A percentile compares a stretch with the other conserved stretches of the same genome.
phyloP scores from a whole-genome alignment of 768 basidiomycete species.

The Lactifluus pinguis region DNA sequence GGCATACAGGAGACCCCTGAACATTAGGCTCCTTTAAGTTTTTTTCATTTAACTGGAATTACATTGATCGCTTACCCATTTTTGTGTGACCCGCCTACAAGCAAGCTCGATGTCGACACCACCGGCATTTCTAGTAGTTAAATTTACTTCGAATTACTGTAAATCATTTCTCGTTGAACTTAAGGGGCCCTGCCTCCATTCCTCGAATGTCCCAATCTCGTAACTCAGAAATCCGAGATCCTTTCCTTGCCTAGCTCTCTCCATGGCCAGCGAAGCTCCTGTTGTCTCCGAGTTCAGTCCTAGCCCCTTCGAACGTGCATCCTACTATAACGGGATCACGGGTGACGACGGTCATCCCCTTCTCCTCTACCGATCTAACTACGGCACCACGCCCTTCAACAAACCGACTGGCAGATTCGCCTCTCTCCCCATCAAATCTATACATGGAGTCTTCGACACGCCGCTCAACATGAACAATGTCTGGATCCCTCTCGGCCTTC shows the following conservation, averaged over 20 bases:
- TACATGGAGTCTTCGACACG: slow-evolving; percentile 11
- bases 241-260: background rate
- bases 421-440: slow-evolving; percentile 7
- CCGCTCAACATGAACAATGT: background rate
- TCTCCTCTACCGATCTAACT: slow-evolving; percentile 6
- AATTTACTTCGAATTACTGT: too few species aligned
- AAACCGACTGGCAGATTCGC: background rate
- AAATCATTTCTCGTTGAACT: too few species aligned
- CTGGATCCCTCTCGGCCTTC: slow-evolving; percentile 11
- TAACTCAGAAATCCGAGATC: too few species aligned
- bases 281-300: background rate
- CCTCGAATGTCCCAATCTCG: too few species aligned
- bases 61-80: too few species aligned
- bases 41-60: too few species aligned
- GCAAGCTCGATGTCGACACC: too few species aligned
- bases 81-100: too few species aligned
- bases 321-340: slow-evolving; percentile 2
- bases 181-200: too few species aligned
- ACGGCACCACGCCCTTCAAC: background rate
- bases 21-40: too few species aligned
- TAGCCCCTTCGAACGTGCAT: background rate
- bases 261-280: background rate
- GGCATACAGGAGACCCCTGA: too few species aligned
- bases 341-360: background rate
- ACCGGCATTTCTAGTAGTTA: too few species aligned